Conservation (phyloP, 2,329 filamentous ascomycete species). For the Tolypocladium inflatum region DNA sequence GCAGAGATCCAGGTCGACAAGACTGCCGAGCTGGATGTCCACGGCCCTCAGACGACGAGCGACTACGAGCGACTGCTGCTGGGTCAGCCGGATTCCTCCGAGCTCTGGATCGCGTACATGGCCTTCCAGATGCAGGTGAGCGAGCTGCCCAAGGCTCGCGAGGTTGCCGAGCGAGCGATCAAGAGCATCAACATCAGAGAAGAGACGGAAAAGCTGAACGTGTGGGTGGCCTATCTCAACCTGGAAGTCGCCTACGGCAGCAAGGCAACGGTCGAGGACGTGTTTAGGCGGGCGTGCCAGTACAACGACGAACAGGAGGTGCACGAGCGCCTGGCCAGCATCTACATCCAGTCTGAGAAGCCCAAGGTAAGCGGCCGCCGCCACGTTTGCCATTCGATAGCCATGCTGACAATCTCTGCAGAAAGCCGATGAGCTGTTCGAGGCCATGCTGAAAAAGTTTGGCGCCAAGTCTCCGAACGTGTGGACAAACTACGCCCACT, state of each 20-base stretch:
- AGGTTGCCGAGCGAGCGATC: slow-evolving; percentile 83
- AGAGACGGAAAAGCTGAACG: slow-evolving; percentile 85
- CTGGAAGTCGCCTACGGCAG: slow-evolving; percentile 85
- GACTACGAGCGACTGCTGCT: slow-evolving; percentile 93
- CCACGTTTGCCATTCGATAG: neutral
- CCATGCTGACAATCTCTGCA: slow-evolving; percentile 30
- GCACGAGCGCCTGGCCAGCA: slow-evolving; percentile 80
- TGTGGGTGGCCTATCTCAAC: slow-evolving; percentile 93
- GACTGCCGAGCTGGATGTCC: slow-evolving; percentile 82
- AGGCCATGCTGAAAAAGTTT: slow-evolving; percentile 79
- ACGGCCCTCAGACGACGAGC: slow-evolving; percentile 79
- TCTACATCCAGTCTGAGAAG: slow-evolving; percentile 89
- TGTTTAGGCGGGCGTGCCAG: slow-evolving; percentile 87
- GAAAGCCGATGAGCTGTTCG: slow-evolving; percentile 85
- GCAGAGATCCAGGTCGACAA: slow-evolving; percentile 74
- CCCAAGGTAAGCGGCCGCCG: slow-evolving; percentile 51
- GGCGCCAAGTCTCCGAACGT: slow-evolving; percentile 70
- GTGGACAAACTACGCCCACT: slow-evolving; percentile 92
- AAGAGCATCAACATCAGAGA: slow-evolving; percentile 86
- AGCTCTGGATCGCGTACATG: slow-evolving; percentile 96
- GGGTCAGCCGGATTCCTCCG: slow-evolving; percentile 85
- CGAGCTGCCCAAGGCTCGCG: slow-evolving; percentile 78
- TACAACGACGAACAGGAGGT: slow-evolving; percentile 90
- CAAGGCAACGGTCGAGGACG: slow-evolving; percentile 70
- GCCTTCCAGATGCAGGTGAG: slow-evolving; percentile 93